A percentile compares a stretch with the other conserved stretches of the same genome.
Conservation (phyloP, 2,329 filamentous ascomycete genomes). For the Colletotrichum sansevieriae region DNA sequence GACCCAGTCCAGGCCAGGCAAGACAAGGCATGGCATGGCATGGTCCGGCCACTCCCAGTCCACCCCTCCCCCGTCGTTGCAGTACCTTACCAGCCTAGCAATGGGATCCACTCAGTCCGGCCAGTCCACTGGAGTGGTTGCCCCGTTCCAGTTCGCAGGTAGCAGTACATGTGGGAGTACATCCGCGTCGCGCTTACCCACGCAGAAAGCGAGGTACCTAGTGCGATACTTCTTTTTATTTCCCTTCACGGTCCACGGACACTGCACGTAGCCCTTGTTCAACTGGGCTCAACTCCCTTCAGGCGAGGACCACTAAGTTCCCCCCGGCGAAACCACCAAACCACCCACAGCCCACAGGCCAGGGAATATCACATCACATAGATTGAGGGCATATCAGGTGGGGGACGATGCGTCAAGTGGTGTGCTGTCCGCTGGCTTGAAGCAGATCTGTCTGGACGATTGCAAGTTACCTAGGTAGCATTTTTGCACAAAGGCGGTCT, state of each 20-base stretch:
- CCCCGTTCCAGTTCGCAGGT: conserved; percentile 18
- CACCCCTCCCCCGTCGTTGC: conserved; percentile 23
- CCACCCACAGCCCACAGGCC: conserved; percentile 27
- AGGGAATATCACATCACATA: conserved; percentile 37
- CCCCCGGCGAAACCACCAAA: conserved; percentile 23
- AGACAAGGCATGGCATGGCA: conserved; percentile 36
- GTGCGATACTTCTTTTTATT: neutral
- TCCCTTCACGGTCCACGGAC: conserved; percentile 6
- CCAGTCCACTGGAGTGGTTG: conserved; percentile 23
- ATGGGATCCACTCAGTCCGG: conserved; percentile 21
- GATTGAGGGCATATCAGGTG: conserved; percentile 41
- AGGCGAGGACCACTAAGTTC: conserved; percentile 31
- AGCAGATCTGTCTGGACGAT: neutral
- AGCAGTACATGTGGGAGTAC: conserved; percentile 14
- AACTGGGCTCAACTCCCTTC: conserved; percentile 17
- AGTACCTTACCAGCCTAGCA: conserved; percentile 14
- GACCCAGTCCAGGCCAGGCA: conserved; percentile 37
- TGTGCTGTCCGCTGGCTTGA: conserved; percentile 5
- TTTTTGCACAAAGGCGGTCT: too few species aligned
- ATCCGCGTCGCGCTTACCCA: neutral
- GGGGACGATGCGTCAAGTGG: conserved; percentile 48
- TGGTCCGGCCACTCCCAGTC: conserved; percentile 40
- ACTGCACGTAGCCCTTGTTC: conserved; percentile 7
- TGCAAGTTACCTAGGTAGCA: too few species aligned
- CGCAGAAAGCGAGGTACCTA: neutral